Conservation (phyloP, 257 asterid species). For the Nicotiana knightiana region DNA sequence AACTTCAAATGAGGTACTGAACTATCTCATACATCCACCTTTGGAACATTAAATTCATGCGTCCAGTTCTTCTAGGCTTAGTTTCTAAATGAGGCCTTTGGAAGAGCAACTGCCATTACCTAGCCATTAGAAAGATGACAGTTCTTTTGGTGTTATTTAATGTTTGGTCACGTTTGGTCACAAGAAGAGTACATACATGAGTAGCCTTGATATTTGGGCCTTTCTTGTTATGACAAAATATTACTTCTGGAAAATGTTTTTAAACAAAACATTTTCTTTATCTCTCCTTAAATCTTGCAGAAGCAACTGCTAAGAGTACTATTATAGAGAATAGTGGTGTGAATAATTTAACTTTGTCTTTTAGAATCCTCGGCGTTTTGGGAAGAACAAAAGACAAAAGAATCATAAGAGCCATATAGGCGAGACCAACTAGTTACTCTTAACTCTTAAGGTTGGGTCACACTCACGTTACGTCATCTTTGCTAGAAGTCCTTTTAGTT, state of each 20-base stretch:
- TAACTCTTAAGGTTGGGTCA: background rate
- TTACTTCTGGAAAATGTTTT: background rate
- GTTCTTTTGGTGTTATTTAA: background rate
- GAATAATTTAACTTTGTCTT: background rate
- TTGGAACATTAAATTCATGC: background rate
- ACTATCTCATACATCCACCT: background rate
- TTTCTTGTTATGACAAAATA: background rate
- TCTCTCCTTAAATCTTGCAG: background rate
- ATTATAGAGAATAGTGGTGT: background rate
- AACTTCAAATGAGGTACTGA: background rate
- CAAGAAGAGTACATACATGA: background rate
- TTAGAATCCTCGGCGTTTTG: background rate
- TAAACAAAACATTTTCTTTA: background rate
- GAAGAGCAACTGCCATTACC: background rate
- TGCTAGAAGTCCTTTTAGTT: background rate
- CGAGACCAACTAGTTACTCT: background rate
- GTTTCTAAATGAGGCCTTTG: background rate
- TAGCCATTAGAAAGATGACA: background rate
- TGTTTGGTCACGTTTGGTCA: background rate
- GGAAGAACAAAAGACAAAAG: background rate
- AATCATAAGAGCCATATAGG: background rate
- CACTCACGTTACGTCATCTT: background rate
- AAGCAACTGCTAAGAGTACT: background rate
- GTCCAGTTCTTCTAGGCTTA: background rate
- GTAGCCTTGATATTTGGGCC: slow-evolving; percentile 1